Evolutionary conservation across 495 filamentous ascomycete species (phyloP), one percentile per base, ranked within the genome.

Genomic region (Xylaria scruposa): DNA sequence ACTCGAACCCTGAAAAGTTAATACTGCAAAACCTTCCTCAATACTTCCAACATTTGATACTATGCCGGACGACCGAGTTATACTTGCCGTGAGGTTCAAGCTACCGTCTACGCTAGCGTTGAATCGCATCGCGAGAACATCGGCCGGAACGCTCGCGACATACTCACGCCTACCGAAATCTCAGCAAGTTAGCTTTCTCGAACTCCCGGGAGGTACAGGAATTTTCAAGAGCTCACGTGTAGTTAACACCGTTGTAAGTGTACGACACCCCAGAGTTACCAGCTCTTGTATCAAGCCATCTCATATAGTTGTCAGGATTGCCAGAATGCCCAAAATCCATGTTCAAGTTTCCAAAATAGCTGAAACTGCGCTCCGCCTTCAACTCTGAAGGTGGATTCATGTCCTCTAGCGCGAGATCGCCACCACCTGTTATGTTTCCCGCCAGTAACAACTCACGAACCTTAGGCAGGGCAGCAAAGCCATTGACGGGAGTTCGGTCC

Each of bases 331-430:
- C 82, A 71, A 87, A 84, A 60, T 86, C 81, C 29, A 89, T 47
- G 51, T 79, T 81, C 13, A 87, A 56, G 31, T 82, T 81, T 2
- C 82, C 85, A 4, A 85, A 79, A 29, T 83, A 83, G 60, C 86
- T 81, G 65, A 87, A 88, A 29, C 83, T 78, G 17, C 85, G 80
- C 54, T 83, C 81, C 21, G 78, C 76, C 33, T n/a, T 36, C 46
- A 66, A 51, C 77, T 81, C 36, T 84, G 85, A 26, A 76, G 82
- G 40, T 78, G 81, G 63, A 82, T 83, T 66, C 70, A 86, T 85
- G 3, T 80, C 81, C 19, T 72, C 61, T n/a, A 80, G 73, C 4
- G 79, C 78, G 10, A 85, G 68, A 42, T 80, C 76, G 63, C 83
- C 83, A 0, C 85, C 87, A 38, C 81, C 78, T 1, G 63, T 51